Base-by-base conservation (phyloP, 2,329 filamentous ascomycete genomes). In the Teratosphaeria nubilosa region DNA sequence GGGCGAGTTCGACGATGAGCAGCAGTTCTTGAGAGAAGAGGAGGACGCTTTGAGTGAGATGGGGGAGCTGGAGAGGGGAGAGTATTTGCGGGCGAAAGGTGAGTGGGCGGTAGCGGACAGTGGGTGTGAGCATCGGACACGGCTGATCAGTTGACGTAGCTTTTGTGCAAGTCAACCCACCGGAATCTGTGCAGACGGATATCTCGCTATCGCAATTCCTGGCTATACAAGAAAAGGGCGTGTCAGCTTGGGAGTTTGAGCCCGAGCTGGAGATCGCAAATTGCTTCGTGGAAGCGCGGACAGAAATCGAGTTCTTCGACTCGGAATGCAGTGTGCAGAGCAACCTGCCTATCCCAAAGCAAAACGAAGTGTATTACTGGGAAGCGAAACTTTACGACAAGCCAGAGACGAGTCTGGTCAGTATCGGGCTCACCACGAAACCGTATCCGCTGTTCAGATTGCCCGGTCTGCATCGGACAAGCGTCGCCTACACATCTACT, bases 341-440 rank as follows among this genome's bases (percentile, higher is more conserved):
- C 78, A 99, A 99, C 69, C 76, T 99, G 48, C 94, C 94, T 0
- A 90, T 99, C 7, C 94, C 94, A 14, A 99, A 99, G 71, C 94
- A 99, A 71, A 99, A 99, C 70, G 94, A 99, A 70, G 92, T 97
- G 11, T 99, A 99, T 74, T 99, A 99, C 75, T 99, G 94, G 94
- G 94, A 99, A 74, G 89, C 91, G 58, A 99, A 99, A 78, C 87
- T 99, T 56, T 99, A 95, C 75, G 94, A 99, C 62, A 97, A 97
- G 76, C 91, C 94, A 3, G 94, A 97, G 63, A 84, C 78, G 59
- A 95, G 90, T 0, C 77, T 90, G 64, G 82, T 99, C 62, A 91
- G 88, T 70, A 91, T 99, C 66, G 94, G 94, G 65, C 88, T 99
- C 80, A 88, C 89, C 52, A 99, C 94, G 22, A 99, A 99, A 71